Base-by-base conservation (phyloP, 306 rosid genomes). In the Pterocarpus santalinus region DNA sequence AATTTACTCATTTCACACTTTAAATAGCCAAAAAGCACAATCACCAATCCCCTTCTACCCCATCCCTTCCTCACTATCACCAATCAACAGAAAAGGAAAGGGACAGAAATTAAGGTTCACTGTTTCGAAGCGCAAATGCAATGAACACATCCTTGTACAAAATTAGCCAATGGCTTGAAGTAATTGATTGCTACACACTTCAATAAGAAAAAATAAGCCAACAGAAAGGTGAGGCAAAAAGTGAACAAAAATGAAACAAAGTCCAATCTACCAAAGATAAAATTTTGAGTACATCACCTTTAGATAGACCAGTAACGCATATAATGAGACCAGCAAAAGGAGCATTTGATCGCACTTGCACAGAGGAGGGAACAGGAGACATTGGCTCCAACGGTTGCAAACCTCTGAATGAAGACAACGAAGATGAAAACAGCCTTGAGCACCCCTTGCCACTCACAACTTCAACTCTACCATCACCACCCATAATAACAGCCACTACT, bases 281-380 rank as follows among this genome's bases (percentile, higher is more conserved):
- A 72, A 78, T 12, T 44, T 61, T 4, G 28, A 10, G 62, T 12
- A 53, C 2, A 69, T 44, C 36, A 96, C 99, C 99, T 90, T 90
- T 96, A 72, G 99, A 93, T 47, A 96, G 82, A 36, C 99, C 99
- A 56, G 99, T 96, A 57, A 96, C 99, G 55, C 99, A 96, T 43
- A 96, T 90, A 80, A 90, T 85, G 10, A 96, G 98, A 65, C 97
- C 95, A 78, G 88, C 72, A 80, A 96, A 96, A 65, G 98, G 97
- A 68, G 91, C 87, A 51, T 57, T 70, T 66, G 94, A 83, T 82
- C 83, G 84, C 71, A 85, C 77, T 28, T 79, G 85, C 76, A 53
- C n/a, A 75, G 97, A 88, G 69, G 93, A 82, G 0, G 94, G 71
- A 83, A 87, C 94, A 61, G 92, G 90, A 72, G 96, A 90, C 94